phyloP scores from a whole-genome alignment of 352 stramenopile genomes.

The Phytophthora brassicae region DNA sequence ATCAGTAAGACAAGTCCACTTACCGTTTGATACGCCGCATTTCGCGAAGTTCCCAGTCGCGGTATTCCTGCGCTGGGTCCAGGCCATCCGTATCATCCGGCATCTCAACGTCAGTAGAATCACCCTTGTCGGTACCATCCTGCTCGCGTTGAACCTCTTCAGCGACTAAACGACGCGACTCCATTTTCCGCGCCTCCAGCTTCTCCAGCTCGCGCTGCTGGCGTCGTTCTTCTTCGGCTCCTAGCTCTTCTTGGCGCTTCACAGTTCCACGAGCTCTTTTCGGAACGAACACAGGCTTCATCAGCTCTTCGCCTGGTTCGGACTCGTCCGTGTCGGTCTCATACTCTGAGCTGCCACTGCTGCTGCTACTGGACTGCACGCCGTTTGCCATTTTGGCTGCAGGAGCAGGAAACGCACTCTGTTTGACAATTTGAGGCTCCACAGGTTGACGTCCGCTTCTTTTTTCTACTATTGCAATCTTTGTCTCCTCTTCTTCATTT shows the following conservation, averaged over 20 bases:
- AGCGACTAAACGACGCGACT: constrained; percentile 74
- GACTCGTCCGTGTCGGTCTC: constrained; percentile 84
- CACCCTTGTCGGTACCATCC: constrained; percentile 39
- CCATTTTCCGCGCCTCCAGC: constrained; percentile 58
- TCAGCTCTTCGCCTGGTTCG: constrained; percentile 66
- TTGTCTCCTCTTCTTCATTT: not conserved
- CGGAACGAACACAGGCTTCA: constrained; percentile 93
- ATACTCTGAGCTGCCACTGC: constrained; percentile 65
- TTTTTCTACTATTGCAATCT: constrained; percentile 9
- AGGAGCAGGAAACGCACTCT: constrained; percentile 3
- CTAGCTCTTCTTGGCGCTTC: constrained; percentile 76
- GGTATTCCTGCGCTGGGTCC: constrained; percentile 89
- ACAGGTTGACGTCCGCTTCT: constrained; percentile 24
- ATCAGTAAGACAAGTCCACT: not conserved
- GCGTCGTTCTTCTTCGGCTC: constrained; percentile 67
- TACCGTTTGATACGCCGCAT: constrained; percentile 91
- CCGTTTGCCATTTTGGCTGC: not conserved
- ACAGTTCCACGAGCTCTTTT: constrained; percentile 88
- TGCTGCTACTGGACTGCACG: constrained; percentile 46
- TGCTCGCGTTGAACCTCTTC: constrained; percentile 77
- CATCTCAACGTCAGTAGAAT: constrained; percentile 84
- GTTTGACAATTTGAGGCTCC: constrained; percentile 43
- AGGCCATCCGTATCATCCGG: constrained; percentile 89
- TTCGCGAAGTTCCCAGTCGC: constrained; percentile 94
- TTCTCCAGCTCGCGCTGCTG: constrained; percentile 60